Conservation (phyloP, 2,329 filamentous ascomycete genomes). For the Colletotrichum graminicola region DNA sequence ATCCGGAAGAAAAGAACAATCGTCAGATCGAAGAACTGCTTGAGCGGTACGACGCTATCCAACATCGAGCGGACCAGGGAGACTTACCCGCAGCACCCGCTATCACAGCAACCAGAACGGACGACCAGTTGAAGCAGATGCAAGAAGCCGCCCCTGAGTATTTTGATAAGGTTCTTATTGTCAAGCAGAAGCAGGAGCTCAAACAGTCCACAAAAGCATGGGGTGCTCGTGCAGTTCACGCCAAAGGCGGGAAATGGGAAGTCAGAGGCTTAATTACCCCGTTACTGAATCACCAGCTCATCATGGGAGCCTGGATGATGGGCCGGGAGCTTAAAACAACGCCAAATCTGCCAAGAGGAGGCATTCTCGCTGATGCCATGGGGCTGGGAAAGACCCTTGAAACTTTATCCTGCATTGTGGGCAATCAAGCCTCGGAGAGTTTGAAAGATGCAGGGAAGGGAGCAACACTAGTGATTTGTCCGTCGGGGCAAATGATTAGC, state of each 20-base stretch:
- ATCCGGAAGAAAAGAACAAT: not conserved
- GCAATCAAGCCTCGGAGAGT: slow-evolving; percentile 55
- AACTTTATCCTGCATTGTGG: slow-evolving; percentile 51
- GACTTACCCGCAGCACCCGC: not conserved
- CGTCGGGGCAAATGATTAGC: slow-evolving; percentile 32
- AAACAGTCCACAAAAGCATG: not conserved
- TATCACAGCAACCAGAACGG: slow-evolving; percentile 7
- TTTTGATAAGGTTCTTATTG: fast-evolving
- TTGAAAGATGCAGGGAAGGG: slow-evolving; percentile 52
- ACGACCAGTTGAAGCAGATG: slow-evolving; percentile 21
- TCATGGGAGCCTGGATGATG: slow-evolving; percentile 67
- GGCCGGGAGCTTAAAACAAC: slow-evolving; percentile 56
- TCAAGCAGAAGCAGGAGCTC: not conserved
- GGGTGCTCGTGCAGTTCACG: not conserved
- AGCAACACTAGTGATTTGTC: slow-evolving; percentile 52
- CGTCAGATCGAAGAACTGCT: not conserved
- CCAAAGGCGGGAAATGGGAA: slow-evolving; percentile 5
- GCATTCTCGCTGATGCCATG: slow-evolving; percentile 73
- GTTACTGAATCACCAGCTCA: slow-evolving; percentile 59
- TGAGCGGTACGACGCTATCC: not conserved
- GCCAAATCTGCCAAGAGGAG: slow-evolving; percentile 54
- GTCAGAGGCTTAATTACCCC: not conserved
- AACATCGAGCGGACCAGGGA: slow-evolving; percentile 3
- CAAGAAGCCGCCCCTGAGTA: not conserved
- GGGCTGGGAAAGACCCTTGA: slow-evolving; percentile 75